Conservation (phyloP, 1,284 basidiomycete genomes). For the Golubevia sp. region DNA sequence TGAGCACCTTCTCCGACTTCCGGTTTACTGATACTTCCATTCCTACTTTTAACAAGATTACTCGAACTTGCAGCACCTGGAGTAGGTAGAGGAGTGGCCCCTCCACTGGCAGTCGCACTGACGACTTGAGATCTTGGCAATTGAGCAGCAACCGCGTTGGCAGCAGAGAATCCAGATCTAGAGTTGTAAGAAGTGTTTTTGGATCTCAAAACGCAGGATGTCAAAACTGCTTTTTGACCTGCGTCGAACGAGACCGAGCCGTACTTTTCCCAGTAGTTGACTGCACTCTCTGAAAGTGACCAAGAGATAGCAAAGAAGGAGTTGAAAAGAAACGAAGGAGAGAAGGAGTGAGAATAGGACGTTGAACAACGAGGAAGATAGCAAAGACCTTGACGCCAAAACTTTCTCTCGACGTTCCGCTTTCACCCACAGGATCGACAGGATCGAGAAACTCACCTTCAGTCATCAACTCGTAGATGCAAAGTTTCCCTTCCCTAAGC, state of each 20-base stretch:
- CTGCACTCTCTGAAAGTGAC: constrained; percentile 93
- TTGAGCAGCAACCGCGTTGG: constrained; percentile 9
- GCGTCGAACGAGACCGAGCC: constrained; percentile 76
- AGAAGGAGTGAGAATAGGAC: not conserved
- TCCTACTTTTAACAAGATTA: too few relatives aligned
- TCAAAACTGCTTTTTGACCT: constrained; percentile 82
- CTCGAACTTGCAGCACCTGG: too few relatives aligned
- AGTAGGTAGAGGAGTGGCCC: too few relatives aligned
- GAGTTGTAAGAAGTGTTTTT: constrained; percentile 19
- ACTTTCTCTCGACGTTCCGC: too few relatives aligned
- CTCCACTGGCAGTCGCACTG: not conserved
- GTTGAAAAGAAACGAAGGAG: constrained; percentile 67
- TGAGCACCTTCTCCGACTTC: too few relatives aligned
- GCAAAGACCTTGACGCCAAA: too few relatives aligned
- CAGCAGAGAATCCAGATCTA: constrained; percentile 4
- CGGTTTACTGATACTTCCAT: too few relatives aligned
- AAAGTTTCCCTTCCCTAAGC: constrained; percentile 84
- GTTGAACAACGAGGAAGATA: not conserved
- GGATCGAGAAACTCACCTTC: constrained; percentile 21
- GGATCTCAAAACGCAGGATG: constrained; percentile 77
- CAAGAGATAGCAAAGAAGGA: too few relatives aligned
- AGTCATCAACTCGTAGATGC: constrained; percentile 84
- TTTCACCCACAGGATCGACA: too few relatives aligned
- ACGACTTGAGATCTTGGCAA: not conserved
- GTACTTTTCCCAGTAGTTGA: constrained; percentile 87